These are phyloP conservation scores for Pythium scleroteichum DNA, from an alignment of 352 stramenopile species.

Conservation along the genomic window DNA sequence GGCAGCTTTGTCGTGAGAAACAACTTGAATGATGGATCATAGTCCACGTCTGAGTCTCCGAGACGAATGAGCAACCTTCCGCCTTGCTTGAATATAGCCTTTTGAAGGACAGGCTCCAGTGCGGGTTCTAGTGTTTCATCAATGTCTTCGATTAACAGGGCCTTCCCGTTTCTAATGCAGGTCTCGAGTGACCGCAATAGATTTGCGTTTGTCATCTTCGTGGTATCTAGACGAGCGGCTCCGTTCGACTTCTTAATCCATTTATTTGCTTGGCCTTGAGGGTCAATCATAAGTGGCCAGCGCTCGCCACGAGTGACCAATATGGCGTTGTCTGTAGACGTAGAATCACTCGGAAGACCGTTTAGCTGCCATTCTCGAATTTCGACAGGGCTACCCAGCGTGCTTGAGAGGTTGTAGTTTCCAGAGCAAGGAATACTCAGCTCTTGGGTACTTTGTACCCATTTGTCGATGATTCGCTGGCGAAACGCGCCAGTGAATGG, in stretches of 20 bases:
- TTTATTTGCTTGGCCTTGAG: slow-evolving; percentile 92
- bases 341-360: slow-evolving; percentile 88
- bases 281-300: slow-evolving; percentile 95
- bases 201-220: slow-evolving; percentile 92
- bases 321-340: slow-evolving; percentile 93
- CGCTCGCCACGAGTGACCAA: slow-evolving; percentile 88
- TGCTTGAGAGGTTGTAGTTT: slow-evolving; percentile 71
- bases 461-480: slow-evolving; percentile 70
- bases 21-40: slow-evolving; percentile 90
- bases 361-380: slow-evolving; percentile 93
- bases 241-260: slow-evolving; percentile 93
- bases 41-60: slow-evolving; percentile 93
- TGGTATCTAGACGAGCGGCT: slow-evolving; percentile 62
- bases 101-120: slow-evolving; percentile 92
- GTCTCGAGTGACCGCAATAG: slow-evolving; percentile 89
- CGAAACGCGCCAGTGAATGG: slow-evolving; percentile 92
- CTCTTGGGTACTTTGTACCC: slow-evolving; percentile 64
- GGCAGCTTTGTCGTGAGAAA: slow-evolving; percentile 91
- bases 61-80: slow-evolving; percentile 88
- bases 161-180: slow-evolving; percentile 91
- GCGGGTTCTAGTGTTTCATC: slow-evolving; percentile 91
- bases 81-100: slow-evolving; percentile 92
- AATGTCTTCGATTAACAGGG: slow-evolving; percentile 92
- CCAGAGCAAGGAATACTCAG: slow-evolving; percentile 73
- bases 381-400: slow-evolving; percentile 88